Percentiles rank a stretch among this genome's conserved stretches.
These are phyloP conservation scores for Avicennia marina DNA, from an alignment of 257 asterid genomes.

Conservation along the genomic window DNA sequence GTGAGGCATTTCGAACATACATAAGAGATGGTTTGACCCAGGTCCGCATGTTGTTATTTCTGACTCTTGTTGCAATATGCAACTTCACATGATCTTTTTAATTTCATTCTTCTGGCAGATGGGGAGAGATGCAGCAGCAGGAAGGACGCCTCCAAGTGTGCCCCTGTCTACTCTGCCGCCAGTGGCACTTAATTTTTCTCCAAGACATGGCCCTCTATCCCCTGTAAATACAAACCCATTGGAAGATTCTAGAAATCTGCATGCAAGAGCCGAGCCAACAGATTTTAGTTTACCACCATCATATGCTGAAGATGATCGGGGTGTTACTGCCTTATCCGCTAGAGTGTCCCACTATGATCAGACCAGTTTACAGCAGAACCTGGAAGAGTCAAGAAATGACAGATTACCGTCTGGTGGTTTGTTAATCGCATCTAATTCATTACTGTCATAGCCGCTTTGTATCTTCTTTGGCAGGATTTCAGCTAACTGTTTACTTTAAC, in stretches of 20 bases:
- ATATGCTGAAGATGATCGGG: conserved; percentile 60
- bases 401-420: conserved; percentile 82
- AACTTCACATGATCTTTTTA: not conserved
- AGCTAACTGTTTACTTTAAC: not conserved
- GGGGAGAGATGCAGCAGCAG: conserved; percentile 98
- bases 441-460: not conserved
- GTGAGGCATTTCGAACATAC: conserved; percentile 93
- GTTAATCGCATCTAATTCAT: conserved; percentile 21
- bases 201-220: conserved; percentile 65
- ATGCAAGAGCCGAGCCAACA: conserved; percentile 63
- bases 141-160: conserved; percentile 96
- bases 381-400: conserved; percentile 64
- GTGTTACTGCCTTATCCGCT: conserved; percentile 30
- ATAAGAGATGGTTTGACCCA: conserved; percentile 97
- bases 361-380: conserved; percentile 43
- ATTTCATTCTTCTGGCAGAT: conserved; percentile 52
- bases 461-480: conserved; percentile 5
- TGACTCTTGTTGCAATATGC: not conserved
- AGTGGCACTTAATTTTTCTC: conserved; percentile 64
- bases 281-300: conserved; percentile 83
- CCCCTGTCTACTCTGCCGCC: conserved; percentile 97
- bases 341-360: conserved; percentile 49
- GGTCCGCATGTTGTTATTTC: conserved; percentile 38
- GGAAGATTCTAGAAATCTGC: conserved; percentile 47
- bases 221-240: conserved; percentile 67